A percentile compares a stretch with the other conserved stretches of the same genome.
phyloP scores from a whole-genome alignment of 2,329 filamentous ascomycete genomes.

The Colletotrichum eremochloae region DNA sequence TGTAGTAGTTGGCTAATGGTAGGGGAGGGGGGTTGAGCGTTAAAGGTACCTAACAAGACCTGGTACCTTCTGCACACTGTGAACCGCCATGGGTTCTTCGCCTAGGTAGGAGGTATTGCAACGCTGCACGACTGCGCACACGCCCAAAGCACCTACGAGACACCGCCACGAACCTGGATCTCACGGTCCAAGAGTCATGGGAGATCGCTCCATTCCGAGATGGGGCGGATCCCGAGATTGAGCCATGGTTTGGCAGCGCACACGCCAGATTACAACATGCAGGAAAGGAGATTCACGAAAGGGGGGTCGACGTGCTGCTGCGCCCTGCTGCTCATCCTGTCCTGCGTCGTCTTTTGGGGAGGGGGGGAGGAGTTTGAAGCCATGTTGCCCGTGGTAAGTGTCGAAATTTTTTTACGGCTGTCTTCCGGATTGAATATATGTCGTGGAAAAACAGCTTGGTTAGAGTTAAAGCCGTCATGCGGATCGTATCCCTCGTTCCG shows the following conservation, averaged over 20 bases:
- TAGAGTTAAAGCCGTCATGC: constrained; percentile 34
- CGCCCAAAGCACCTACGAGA: background rate
- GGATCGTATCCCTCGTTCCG: constrained; percentile 30
- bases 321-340: too few species aligned
- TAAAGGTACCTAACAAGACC: too few species aligned
- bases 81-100: too few species aligned
- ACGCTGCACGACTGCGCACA: background rate
- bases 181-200: background rate
- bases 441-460: background rate
- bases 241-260: constrained; percentile 17
- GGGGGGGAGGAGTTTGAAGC: background rate
- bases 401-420: background rate
- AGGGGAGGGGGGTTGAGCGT: too few species aligned
- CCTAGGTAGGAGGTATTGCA: too few species aligned
- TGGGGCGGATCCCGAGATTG: constrained; percentile 34
- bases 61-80: too few species aligned
- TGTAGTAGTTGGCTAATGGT: too few species aligned
- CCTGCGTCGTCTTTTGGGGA: too few species aligned
- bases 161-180: constrained; percentile 13
- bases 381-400: background rate
- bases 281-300: background rate
- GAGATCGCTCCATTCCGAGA: constrained; percentile 40
- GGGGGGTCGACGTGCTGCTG: background rate
- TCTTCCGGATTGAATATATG: constrained; percentile 7
- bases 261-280: background rate